phyloP scores from a whole-genome alignment of 495 filamentous ascomycete genomes.

The Amphirosellinia nigrospora region DNA sequence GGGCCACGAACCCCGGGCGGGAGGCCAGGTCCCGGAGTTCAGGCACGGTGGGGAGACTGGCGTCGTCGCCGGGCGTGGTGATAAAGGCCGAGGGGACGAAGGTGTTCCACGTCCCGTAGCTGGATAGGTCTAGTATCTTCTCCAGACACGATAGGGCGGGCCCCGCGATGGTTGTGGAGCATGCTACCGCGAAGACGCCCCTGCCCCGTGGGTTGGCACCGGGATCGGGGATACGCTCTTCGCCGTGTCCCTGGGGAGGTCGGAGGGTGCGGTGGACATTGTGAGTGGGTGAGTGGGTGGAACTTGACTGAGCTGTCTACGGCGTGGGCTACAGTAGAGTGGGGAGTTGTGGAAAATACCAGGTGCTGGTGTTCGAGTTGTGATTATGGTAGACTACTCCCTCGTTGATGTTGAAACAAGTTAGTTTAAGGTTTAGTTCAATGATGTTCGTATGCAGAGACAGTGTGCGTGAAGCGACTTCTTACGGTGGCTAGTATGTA shows the following conservation, averaged over 20 bases:
- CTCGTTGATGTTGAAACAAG: not conserved
- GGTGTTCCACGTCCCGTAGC: conserved; percentile 46
- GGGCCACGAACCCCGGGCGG: conserved; percentile 38
- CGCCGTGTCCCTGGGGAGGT: conserved; percentile 6
- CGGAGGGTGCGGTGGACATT: conserved; percentile 19
- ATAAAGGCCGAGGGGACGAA: conserved; percentile 40
- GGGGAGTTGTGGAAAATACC: not conserved
- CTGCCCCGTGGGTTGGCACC: conserved; percentile 41
- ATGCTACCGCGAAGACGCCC: conserved; percentile 39
- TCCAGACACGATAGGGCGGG: conserved; percentile 36
- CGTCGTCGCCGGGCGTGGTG: conserved; percentile 16
- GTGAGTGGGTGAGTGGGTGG: not conserved
- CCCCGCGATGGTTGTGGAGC: conserved; percentile 39
- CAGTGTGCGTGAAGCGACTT: not conserved
- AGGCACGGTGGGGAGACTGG: not conserved
- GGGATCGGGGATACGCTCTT: conserved; percentile 27
- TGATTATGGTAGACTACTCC: not conserved
- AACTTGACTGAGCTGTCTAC: not conserved
- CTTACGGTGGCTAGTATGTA: not conserved
- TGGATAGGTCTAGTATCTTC: conserved; percentile 32
- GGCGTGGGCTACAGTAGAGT: not conserved
- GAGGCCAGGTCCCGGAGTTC: conserved; percentile 32
- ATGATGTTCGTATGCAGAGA: not conserved
- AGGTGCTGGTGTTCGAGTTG: not conserved
- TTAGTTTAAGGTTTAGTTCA: not conserved